Percentiles rank a stretch among this genome's conserved stretches.
Evolutionary conservation across 352 stramenopile species (phyloP).

Genomic region (Phytopythium delawarense): DNA sequence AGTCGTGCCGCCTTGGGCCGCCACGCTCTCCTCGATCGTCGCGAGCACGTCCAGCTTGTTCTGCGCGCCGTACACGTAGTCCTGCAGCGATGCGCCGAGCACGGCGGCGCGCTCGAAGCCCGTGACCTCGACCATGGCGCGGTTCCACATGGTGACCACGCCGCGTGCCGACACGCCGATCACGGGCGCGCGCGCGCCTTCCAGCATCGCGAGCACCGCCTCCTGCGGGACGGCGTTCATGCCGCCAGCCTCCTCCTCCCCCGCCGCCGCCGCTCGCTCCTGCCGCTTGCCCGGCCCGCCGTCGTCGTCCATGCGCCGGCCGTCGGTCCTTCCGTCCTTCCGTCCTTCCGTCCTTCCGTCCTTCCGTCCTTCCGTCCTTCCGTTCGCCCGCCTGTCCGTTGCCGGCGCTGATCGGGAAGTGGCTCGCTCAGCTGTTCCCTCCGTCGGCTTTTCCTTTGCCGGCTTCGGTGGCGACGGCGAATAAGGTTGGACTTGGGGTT

Average conservation of each 20-base stretch:
- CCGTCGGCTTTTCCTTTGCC: background rate
- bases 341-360: too few species aligned
- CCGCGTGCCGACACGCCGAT: constrained; percentile 50
- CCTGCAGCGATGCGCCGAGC: constrained; percentile 32
- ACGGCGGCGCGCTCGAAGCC: constrained; percentile 38
- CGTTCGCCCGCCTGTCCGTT: background rate
- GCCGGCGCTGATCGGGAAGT: background rate
- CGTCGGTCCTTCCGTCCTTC: background rate
- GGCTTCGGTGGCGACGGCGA: too few species aligned
- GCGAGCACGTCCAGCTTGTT: constrained; percentile 27
- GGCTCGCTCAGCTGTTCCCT: too few species aligned
- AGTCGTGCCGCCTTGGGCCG: constrained; percentile 27
- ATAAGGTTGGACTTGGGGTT: too few species aligned
- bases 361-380: too few species aligned
- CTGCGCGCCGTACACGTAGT: constrained; percentile 50
- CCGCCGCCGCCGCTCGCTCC: background rate
- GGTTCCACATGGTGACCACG: constrained; percentile 65
- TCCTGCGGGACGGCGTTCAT: constrained; percentile 2
- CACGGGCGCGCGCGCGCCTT: constrained; percentile 65
- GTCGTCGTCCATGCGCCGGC: too few species aligned
- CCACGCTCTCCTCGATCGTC: constrained; percentile 21
- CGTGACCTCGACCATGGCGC: constrained; percentile 47
- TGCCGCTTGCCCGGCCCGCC: too few species aligned
- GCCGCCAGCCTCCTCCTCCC: background rate
- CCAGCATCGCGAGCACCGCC: constrained; percentile 34